These are phyloP conservation scores for Exophiala viscosa DNA, from an alignment of 2,329 filamentous ascomycete genomes.

Conservation along the genomic window DNA sequence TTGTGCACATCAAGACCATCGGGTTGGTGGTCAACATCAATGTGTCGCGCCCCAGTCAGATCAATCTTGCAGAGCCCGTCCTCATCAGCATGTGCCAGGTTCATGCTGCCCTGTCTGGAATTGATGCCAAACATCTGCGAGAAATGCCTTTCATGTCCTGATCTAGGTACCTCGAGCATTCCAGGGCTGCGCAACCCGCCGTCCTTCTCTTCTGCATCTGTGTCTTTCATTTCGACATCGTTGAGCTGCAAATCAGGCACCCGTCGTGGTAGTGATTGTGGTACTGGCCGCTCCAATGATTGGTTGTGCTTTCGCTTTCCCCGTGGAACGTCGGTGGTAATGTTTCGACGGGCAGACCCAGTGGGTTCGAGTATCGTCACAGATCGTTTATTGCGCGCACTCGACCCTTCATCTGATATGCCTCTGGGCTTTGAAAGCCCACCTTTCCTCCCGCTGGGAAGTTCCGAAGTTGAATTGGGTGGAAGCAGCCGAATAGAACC, in stretches of 20 bases:
- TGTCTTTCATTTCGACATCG: constrained; percentile 4
- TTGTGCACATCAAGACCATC: constrained; percentile 38
- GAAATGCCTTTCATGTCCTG: constrained; percentile 25
- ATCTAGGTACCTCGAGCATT: neutral
- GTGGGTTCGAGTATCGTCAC: constrained; percentile 1
- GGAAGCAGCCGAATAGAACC: too few relatives aligned
- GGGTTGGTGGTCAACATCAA: constrained; percentile 29
- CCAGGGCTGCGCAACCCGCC: neutral
- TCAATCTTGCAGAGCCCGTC: constrained; percentile 15
- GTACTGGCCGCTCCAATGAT: neutral
- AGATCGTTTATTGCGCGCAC: too few relatives aligned
- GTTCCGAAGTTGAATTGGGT: too few relatives aligned
- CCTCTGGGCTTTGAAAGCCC: too few relatives aligned
- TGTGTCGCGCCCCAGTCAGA: constrained; percentile 22
- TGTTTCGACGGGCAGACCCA: constrained; percentile 4
- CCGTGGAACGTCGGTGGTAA: neutral
- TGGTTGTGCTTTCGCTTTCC: neutral
- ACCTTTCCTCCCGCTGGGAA: too few relatives aligned
- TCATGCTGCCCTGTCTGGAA: constrained; percentile 19
- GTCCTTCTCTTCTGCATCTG: constrained; percentile 13
- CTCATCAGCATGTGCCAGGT: constrained; percentile 8
- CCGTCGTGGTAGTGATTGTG: neutral
- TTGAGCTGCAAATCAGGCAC: constrained; percentile 1
- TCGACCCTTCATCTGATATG: too few relatives aligned
- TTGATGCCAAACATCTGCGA: constrained; percentile 21